Conservation (phyloP, 2,329 filamentous ascomycete species). For the Clonostachys chloroleuca region DNA sequence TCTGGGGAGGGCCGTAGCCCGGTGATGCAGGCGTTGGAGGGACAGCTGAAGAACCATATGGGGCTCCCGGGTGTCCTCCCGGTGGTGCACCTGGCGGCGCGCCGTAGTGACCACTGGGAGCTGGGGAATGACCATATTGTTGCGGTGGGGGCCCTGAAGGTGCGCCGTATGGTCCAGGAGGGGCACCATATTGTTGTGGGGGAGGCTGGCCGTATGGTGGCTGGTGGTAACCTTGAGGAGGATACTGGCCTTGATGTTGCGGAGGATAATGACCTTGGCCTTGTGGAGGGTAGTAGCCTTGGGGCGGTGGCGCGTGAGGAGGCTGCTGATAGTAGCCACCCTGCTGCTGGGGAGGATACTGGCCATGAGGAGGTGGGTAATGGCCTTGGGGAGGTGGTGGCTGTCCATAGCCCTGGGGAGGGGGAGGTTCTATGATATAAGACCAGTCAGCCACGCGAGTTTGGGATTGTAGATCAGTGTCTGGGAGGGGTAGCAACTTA, state of each 20-base stretch:
- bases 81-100: conserved; percentile 18
- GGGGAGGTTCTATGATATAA: conserved; percentile 21
- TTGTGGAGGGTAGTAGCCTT: conserved; percentile 27
- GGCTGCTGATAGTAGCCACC: conserved; percentile 19
- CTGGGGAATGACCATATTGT: conserved; percentile 19
- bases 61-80: conserved; percentile 31
- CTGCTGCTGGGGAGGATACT: conserved; percentile 11
- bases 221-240: conserved; percentile 22
- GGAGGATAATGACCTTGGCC: conserved; percentile 20
- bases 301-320: conserved; percentile 15
- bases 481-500: conserved; percentile 14
- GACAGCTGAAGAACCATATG: conserved; percentile 15
- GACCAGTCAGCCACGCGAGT: too few species aligned
- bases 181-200: conserved; percentile 14
- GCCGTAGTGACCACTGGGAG: conserved; percentile 23
- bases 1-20: conserved; percentile 71
- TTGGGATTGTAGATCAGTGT: too few species aligned
- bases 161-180: conserved; percentile 18
- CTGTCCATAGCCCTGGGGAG: conserved; percentile 32
- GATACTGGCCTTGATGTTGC: conserved; percentile 17
- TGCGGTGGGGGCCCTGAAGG: conserved; percentile 8
- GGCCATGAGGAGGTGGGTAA: conserved; percentile 15
- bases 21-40: conserved; percentile 62
- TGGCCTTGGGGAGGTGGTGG: conserved; percentile 20
- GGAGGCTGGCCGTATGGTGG: conserved; percentile 14